Evolutionary conservation across 83 land plant species (phyloP), one percentile per base, ranked within the genome.

Genomic region (Picea abies): DNA sequence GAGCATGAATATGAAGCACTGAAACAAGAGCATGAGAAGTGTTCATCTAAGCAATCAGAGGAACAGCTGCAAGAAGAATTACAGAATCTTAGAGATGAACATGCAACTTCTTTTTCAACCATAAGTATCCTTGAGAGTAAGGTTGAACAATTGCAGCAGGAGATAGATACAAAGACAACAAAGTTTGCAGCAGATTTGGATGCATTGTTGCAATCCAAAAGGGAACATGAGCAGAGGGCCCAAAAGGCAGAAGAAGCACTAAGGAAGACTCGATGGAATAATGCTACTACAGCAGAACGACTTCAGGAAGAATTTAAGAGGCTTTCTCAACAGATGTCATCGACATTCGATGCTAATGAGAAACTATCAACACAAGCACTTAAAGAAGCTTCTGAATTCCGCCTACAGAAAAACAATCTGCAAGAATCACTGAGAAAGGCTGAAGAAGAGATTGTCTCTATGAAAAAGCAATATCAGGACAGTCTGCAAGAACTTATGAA

Each of bases 11-110:
- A 89, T 79, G 95, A 93, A 78, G 90, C 90, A 52, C 26, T 91
- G 73, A 93, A 93, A 47, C 93, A 91, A 69, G 95, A 90, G 84
- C 90, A 93, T 66, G 93, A 91, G 79, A 90, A 90, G 23, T 78
- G 90, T 16, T 84, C 93, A n/a, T 84, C 87, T 32, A 89, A 73
- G 62, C 78, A 89, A 65, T 87, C 87, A 75, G 90, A 89, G 80
- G 83, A 75, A 32, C 87, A 89, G 32, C 76, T 91, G 35, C 89
- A 90, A 41, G 91, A 91, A 47, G 91, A 93, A 78, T 81, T 93
- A 39, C 84, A 86, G 29, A 84, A 32, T 56, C 80, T 78, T 25
- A 58, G 63, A 29, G 35, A 78, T 26, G 63, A 81, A 69, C 60
- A 76, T 64, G 83, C 90, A 58, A 81, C 79, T 47, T 84, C 87